Base-by-base conservation (phyloP, 106 monocot genomes). In the Cymbidium sinense region DNA sequence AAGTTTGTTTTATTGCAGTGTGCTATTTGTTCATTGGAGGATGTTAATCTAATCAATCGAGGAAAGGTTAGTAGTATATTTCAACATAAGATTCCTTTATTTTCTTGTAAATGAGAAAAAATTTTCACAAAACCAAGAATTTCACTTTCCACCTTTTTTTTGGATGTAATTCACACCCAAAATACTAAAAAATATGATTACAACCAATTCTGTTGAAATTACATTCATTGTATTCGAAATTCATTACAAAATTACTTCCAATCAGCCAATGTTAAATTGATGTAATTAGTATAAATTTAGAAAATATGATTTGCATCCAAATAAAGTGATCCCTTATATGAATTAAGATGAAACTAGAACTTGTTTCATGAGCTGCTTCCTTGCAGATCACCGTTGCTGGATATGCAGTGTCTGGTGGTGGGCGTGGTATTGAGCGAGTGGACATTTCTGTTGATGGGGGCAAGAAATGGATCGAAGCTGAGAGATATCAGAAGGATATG, bases 21-120 rank as follows among this genome's bases (percentile, higher is more conserved):
- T 86, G 93, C 96, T 74, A 94, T 96, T 70, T 96, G 96, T 77
- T 90, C 96, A 15, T 75, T 96, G 69, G 91, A 96, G 62, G 96
- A 96, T 86, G 93, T 81, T 4, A 73, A 85, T 77, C 36, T 90
- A 34, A 76, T 83, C 29, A 82, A 77, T 50, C 78, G 76, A 36
- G 79, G 82, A 65, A 94, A 83, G 91, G 96, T 96, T 17, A 34
- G 89, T 76, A 28, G 74, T 27, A 13, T 47, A 20, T 71, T 39
- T 70, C 70, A 70, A 18, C 18, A 12, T 15, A 28, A 4, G 28
- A n/a, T n/a, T n/a, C n/a, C n/a, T 28, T 25, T 28, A 0, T 3
- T 23, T 30, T 33, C 30, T 15, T 28, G 67, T 33, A 67, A 30
- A 67, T 67, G 67, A 1, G 5, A 39, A 34, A 17, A 17, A 33